Base-by-base conservation (phyloP, 768 basidiomycete genomes). In the Mycena amicta region DNA sequence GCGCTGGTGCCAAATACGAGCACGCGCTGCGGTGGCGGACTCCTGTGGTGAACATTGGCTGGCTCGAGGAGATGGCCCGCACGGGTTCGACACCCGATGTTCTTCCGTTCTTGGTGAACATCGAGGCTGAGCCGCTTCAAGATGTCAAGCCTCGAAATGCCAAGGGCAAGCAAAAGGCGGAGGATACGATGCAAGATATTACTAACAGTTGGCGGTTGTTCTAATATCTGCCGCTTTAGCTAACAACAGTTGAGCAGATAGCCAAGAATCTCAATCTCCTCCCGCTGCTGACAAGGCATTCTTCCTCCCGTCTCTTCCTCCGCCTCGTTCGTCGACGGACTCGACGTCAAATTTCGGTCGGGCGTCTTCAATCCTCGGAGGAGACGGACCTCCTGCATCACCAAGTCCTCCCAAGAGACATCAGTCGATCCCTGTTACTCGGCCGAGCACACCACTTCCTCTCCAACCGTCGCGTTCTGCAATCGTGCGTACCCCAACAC, bases 11-110 rank as follows among this genome's bases (percentile, higher is more conserved):
- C 23, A 96, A 97, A 68, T 92, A 83, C 51, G 83, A 87, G 16
- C 92, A 88, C 69, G 93, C 94, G 2, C 67, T 70, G 37, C 85
- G 92, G 68, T 96, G 95, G 94, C 79, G 79, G 15, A 82, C 89
- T 6, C 86, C 88, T 0, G 83, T 91, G n/a, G 78, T 95, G 22
- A 77, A 80, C 33, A 75, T 89, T 70, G 75, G 74, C 8, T 97
- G 93, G 93, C 68, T 97, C 18, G 76, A 77, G 13, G 74, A 76
- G 0, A 83, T 92, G 61, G 86, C 81, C 8, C 68, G 66, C 26
- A 78, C 72, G 0, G 92, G 89, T 0, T 50, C 46, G 1, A 68
- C 91, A 33, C 83, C 82, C 0, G 26, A 52, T 1, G 62, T 70
- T 3, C 58, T 72, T 11, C 67, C 65, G 22, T 78, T 75, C 61